Percentiles rank a stretch among this genome's conserved stretches.
Evolutionary conservation across 768 basidiomycete species (phyloP).

Genomic region (Podaxis sp.): DNA sequence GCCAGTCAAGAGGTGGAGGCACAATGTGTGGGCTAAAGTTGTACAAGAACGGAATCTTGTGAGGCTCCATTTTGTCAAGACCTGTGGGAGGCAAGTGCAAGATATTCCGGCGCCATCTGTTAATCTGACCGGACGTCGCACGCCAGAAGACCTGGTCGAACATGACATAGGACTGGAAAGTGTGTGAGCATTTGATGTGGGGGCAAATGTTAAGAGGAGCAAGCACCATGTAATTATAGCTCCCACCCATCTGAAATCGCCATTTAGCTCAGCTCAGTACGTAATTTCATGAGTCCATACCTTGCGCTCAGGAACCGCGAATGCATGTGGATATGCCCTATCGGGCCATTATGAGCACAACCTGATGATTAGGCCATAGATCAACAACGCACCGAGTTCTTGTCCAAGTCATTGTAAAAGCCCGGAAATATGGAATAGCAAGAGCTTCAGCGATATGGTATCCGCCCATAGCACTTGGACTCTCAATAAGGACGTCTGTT

Average conservation of each 20-base stretch:
- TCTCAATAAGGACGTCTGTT: constrained; percentile 91
- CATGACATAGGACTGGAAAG: constrained; percentile 81
- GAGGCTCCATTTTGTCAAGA: constrained; percentile 94
- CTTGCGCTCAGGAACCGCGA: constrained; percentile 96
- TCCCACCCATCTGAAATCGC: constrained; percentile 76
- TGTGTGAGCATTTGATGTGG: background rate
- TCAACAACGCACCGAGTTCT: constrained; percentile 63
- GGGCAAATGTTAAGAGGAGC: constrained; percentile 7
- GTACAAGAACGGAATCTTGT: constrained; percentile 97
- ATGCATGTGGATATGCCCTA: constrained; percentile 95
- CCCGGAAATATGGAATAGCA: constrained; percentile 89
- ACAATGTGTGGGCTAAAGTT: constrained; percentile 93
- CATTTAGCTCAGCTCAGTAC: too few relatives aligned
- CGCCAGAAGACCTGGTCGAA: constrained; percentile 99
- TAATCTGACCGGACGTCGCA: constrained; percentile 90
- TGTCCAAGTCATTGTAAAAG: constrained; percentile 98
- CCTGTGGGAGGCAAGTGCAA: constrained; percentile 78
- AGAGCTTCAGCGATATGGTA: constrained; percentile 96
- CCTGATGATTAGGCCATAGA: background rate
- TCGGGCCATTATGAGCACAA: constrained; percentile 11
- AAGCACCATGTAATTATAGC: constrained; percentile 95
- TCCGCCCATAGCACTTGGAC: constrained; percentile 96
- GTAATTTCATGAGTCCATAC: constrained; percentile 29
- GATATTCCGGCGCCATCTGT: constrained; percentile 83
- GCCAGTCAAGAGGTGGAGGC: constrained; percentile 96